phyloP scores from a whole-genome alignment of 2,329 filamentous ascomycete species.

The Rutstroemia sydowiana region DNA sequence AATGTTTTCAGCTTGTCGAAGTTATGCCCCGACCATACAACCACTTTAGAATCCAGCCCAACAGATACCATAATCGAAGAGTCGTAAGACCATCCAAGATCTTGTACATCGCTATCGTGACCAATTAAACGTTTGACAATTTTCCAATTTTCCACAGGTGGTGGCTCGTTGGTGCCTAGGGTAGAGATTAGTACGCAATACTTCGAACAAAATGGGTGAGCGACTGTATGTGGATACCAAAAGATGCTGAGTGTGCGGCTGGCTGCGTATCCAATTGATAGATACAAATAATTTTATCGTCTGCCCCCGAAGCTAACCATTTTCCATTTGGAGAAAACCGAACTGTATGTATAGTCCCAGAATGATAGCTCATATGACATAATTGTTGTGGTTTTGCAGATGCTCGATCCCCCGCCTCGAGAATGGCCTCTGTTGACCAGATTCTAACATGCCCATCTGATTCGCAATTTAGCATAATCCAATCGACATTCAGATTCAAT shows the following conservation, averaged over 20 bases:
- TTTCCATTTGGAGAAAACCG: slow-evolving; percentile 93
- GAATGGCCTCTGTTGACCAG: slow-evolving; percentile 94
- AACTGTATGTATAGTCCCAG: slow-evolving; percentile 93
- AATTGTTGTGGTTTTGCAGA: slow-evolving; percentile 74
- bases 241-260: slow-evolving; percentile 67
- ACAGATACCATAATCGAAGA: slow-evolving; percentile 94
- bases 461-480: slow-evolving; percentile 17
- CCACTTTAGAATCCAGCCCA: slow-evolving; percentile 93
- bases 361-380: slow-evolving; percentile 96
- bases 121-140: slow-evolving; percentile 88
- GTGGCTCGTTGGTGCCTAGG: slow-evolving; percentile 71
- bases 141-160: slow-evolving; percentile 96
- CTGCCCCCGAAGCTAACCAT: slow-evolving; percentile 92
- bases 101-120: slow-evolving; percentile 97
- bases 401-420: slow-evolving; percentile 66
- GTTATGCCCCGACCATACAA: slow-evolving; percentile 95
- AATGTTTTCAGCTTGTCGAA: slow-evolving; percentile 97
- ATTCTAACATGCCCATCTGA: slow-evolving; percentile 91
- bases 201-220: slow-evolving; percentile 8
- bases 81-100: slow-evolving; percentile 93
- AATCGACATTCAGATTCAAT: background rate
- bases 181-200: background rate
- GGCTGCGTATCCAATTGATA: slow-evolving; percentile 78
- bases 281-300: slow-evolving; percentile 98
- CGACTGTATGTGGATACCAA: slow-evolving; percentile 49